These are phyloP conservation scores for Scytalidium sp. DNA, from an alignment of 2,329 filamentous ascomycete genomes.

Conservation along the genomic window DNA sequence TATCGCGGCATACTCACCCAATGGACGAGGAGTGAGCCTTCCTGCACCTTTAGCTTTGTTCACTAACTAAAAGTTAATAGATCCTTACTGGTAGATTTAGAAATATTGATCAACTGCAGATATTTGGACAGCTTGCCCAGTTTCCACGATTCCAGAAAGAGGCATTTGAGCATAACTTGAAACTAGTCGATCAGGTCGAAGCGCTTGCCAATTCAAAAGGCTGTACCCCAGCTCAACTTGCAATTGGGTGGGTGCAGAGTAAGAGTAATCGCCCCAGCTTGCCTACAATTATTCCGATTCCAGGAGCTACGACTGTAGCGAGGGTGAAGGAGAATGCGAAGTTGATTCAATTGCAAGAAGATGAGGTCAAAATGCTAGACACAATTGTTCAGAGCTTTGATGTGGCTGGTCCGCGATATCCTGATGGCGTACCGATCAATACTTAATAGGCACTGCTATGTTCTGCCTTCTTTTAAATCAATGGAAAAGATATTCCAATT, in stretches of 20 bases:
- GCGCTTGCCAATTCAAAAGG: conserved; percentile 55
- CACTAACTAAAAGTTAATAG: background rate
- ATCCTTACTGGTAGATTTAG: conserved; percentile 50
- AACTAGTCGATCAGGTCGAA: conserved; percentile 55
- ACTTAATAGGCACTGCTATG: too few species aligned
- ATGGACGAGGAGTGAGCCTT: conserved; percentile 46
- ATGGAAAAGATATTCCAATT: too few species aligned
- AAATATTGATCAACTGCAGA: conserved; percentile 47
- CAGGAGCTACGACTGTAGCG: conserved; percentile 52
- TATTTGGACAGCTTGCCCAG: conserved; percentile 55
- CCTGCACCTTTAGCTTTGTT: background rate
- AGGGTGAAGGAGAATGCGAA: conserved; percentile 57
- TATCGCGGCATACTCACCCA: conserved; percentile 66
- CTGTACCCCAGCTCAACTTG: conserved; percentile 58
- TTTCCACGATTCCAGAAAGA: conserved; percentile 58
- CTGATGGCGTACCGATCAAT: background rate
- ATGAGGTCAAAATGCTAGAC: conserved; percentile 48
- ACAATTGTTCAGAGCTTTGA: conserved; percentile 42
- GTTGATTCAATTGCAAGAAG: conserved; percentile 42
- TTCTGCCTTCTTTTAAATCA: too few species aligned
- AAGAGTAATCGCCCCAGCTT: conserved; percentile 49
- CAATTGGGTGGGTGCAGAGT: conserved; percentile 52
- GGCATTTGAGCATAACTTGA: conserved; percentile 59
- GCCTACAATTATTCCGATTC: conserved; percentile 57
- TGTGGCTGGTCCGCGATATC: conserved; percentile 44